Base-by-base conservation (phyloP, 345 rosid species). In the Eucalyptus sp. region DNA sequence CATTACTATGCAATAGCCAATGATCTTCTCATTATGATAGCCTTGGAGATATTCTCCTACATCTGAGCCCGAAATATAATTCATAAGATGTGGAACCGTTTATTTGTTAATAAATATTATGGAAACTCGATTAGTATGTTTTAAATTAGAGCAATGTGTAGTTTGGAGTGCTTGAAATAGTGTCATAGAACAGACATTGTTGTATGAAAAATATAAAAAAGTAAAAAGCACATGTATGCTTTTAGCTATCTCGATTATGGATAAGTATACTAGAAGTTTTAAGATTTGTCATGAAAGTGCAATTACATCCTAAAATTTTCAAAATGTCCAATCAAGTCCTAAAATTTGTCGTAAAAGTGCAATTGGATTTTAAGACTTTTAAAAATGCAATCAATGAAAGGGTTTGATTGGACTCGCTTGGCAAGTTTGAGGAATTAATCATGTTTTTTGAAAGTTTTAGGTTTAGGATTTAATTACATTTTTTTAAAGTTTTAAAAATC, bases 281-380 rank as follows among this genome's bases (percentile, higher is more conserved):
- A 52, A 52, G 25, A 52, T 52, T 52, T 52, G 58, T 52, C 2
- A 52, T 52, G 5, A 52, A 52, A 52, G 10, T 52, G 25, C 5
- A 52, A 52, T 52, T 52, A 0, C 0, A 0, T 52, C 10, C 0
- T 52, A 3, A 52, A 20, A 7, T 20, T 52, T 52, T 52, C 0
- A 52, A 20, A 52, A 52, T 0, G 5, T 52, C 0, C 2, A 3
- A 52, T 52, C 10, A 52, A 52, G 1, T 20, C 5, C 0, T 3
- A 52, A 20, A 52, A 52, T 0, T 52, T 52, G 1, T 2, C 0
- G 2, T 1, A 3, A 52, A 20, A 52, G 0, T 7, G 5, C 25
- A 52, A 52, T 52, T 52, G 0, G 25, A 52, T 52, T 52, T 0
- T 52, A 18, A 52, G 10, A 52, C 25, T 52, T 52, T 52, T 1